A percentile compares a stretch with the other conserved stretches of the same genome.
Conservation (phyloP, 2,329 filamentous ascomycete genomes). For the Calonectria leucothoes region DNA sequence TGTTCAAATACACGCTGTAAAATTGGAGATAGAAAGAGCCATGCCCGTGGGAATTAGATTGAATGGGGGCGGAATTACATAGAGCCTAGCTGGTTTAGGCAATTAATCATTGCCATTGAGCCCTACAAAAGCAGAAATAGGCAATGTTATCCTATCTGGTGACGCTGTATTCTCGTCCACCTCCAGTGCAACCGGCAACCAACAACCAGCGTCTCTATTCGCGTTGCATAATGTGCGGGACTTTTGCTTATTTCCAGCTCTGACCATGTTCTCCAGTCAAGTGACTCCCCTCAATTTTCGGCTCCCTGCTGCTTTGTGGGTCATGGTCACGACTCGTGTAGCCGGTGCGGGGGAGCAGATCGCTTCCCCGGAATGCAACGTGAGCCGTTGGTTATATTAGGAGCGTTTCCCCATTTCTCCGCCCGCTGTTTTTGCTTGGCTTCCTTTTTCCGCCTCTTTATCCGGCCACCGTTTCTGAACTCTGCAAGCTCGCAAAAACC, state of each 20-base stretch:
- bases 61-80: not conserved
- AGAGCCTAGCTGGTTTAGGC: not conserved
- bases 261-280: not conserved
- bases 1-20: conserved; percentile 45
- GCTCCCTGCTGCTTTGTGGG: not conserved
- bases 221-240: not conserved
- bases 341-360: not conserved
- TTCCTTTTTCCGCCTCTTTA: conserved; percentile 20
- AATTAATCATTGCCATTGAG: not conserved
- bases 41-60: not conserved
- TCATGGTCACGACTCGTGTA: not conserved
- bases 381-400: not conserved
- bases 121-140: no score
- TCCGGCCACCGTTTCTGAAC: conserved; percentile 4
- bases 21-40: not conserved
- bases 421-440: not conserved
- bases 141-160: no score
- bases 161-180: no score
- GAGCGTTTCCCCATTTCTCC: not conserved
- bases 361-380: not conserved
- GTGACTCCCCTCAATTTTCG: not conserved
- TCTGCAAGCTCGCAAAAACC: not conserved
- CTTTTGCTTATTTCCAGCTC: not conserved
- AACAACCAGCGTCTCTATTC: not conserved
- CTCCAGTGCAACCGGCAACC: no score